A percentile compares a stretch with the other conserved stretches of the same genome.
phyloP scores from a whole-genome alignment of 2,329 filamentous ascomycete species.

The Phaeosphaeria sp. region DNA sequence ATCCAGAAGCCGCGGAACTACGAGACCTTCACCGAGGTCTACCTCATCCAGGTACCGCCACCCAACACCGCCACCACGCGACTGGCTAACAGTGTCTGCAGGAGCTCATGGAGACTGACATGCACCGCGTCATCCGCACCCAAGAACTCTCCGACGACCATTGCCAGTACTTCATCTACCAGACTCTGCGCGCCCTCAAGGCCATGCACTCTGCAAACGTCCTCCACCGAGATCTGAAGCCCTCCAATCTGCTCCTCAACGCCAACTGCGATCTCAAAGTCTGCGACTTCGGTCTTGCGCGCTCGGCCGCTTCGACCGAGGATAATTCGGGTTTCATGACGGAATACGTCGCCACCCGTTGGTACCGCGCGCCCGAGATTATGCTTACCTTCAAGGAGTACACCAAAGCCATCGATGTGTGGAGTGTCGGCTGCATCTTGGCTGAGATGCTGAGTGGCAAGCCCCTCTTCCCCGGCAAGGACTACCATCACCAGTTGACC shows the following conservation, averaged over 20 bases:
- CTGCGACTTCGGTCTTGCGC: conserved; percentile 95
- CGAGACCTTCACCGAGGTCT: conserved; percentile 96
- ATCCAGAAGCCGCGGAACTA: conserved; percentile 98
- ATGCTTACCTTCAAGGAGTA: conserved; percentile 99
- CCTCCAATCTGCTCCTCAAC: conserved; percentile 94
- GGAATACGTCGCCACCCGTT: conserved; percentile 98
- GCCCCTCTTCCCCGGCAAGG: conserved; percentile 96
- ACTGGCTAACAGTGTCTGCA: conserved; percentile 48
- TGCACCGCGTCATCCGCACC: conserved; percentile 98
- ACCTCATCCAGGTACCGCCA: conserved; percentile 83
- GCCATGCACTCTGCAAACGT: conserved; percentile 99
- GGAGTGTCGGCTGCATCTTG: conserved; percentile 97
- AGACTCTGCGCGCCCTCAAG: conserved; percentile 95
- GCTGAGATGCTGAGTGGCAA: conserved; percentile 99
- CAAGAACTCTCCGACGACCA: conserved; percentile 99
- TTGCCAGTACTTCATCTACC: conserved; percentile 99
- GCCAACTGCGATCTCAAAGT: conserved; percentile 99
- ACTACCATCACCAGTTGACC: conserved; percentile 98
- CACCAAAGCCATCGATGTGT: conserved; percentile 98
- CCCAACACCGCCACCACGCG: not conserved
- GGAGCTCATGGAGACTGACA: conserved; percentile 99
- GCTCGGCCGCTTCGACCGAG: conserved; percentile 94
- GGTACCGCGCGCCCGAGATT: conserved; percentile 98
- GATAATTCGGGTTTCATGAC: conserved; percentile 99
- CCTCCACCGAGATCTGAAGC: conserved; percentile 95